Evolutionary conservation across 2,329 filamentous ascomycete genomes (phyloP).

Genomic region (Fusarium hainanense): DNA sequence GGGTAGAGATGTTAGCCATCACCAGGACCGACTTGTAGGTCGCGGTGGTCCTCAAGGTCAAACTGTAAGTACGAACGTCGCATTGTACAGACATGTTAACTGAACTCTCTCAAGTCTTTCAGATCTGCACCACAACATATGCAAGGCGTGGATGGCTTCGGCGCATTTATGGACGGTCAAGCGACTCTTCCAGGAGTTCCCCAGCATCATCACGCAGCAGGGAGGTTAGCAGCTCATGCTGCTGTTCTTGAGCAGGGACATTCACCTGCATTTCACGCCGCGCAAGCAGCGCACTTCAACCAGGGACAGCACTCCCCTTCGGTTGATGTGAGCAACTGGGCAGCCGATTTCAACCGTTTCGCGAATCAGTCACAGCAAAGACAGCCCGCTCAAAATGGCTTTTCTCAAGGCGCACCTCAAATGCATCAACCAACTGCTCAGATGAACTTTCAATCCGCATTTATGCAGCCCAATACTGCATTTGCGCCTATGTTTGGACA

Average conservation of each 20-base stretch:
- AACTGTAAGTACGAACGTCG: conserved; percentile 44
- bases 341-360: conserved; percentile 53
- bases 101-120: conserved; percentile 46
- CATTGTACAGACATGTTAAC: background rate
- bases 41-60: conserved; percentile 45
- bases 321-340: conserved; percentile 49
- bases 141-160: conserved; percentile 50
- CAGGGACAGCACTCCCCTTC: conserved; percentile 40
- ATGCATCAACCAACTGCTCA: conserved; percentile 43
- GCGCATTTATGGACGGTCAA: conserved; percentile 50
- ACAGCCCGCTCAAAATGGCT: conserved; percentile 35
- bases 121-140: conserved; percentile 47
- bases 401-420: conserved; percentile 38
- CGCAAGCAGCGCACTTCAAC: conserved; percentile 41
- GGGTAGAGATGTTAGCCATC: conserved; percentile 55
- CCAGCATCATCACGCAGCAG: conserved; percentile 51
- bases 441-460: conserved; percentile 48
- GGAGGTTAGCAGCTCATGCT: conserved; percentile 51
- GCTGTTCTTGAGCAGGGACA: conserved; percentile 48
- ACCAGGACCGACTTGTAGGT: conserved; percentile 54
- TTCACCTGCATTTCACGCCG: conserved; percentile 36
- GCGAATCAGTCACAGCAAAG: conserved; percentile 44
- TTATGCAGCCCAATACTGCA: conserved; percentile 45
- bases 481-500: conserved; percentile 48
- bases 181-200: conserved; percentile 46